Base-by-base conservation (phyloP, 169 alveolate species). In the Theileria orientalis region DNA sequence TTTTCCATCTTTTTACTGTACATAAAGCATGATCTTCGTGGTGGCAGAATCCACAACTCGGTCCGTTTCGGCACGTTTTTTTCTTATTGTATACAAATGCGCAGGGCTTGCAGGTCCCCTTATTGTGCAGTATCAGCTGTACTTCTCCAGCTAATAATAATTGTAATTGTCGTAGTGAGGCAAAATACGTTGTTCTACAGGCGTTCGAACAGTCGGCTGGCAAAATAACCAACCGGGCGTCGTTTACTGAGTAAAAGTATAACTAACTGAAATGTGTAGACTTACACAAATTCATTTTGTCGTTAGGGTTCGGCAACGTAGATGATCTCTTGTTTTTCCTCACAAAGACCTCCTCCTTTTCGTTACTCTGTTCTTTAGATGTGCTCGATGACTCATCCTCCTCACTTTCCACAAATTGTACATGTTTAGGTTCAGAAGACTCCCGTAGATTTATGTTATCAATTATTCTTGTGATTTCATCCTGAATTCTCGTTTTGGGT, bases 81-180 rank as follows among this genome's bases (percentile, higher is more conserved):
- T 85, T 82, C 78, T 90, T 90, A 68, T 90, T 85, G 80, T 90
- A 90, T 35, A 61, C 87, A 62, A 90, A 86, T 9, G 94, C 94
- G 56, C 94, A 90, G 0, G 94, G 94, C 37, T 83, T 90, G 74
- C 94, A 90, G 25, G 79, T 64, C 41, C 94, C 94, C 64, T 75
- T 69, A 27, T 69, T 42, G 54, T 84, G 93, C 62, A 87, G 73
- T 56, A 84, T 78, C 63, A 66, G 60, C 29, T 80, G 86, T 13
- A 79, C 71, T 30, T 79, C 87, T 27, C 71, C 77, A 23, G 72
- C 82, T 79, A 44, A 76, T 14, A 2, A 37, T 33, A 40, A 49
- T 29, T 67, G 7, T 23, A 19, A 2, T 0, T 21, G 7, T 0
- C 19, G 0, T 1, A n/a, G n/a, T n/a, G n/a, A n/a, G n/a, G n/a